Evolutionary conservation across 2,329 filamentous ascomycete species (phyloP), one percentile per base, ranked within the genome.

Genomic region (Pyrenophora teres): DNA sequence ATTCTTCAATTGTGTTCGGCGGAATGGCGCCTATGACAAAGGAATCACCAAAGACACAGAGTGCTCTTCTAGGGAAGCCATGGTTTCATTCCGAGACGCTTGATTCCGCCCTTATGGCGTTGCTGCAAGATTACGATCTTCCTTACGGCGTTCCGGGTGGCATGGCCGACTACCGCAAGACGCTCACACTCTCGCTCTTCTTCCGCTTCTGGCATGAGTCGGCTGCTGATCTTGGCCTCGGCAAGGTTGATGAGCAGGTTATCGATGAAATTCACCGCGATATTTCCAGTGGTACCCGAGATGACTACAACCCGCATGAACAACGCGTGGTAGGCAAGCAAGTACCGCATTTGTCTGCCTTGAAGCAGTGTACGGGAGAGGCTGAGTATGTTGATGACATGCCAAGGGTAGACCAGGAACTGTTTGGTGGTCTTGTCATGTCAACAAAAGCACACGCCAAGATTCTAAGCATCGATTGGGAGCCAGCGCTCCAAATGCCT

Each of bases 131-230:
- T 65, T 97, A 97, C 67, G 83, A 94, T 67, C 81, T 97, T 30
- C 80, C 83, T 2, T 97, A 93, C 64, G 86, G 90, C 46, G 94
- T 97, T 0, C 93, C 92, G 0, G 93, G 94, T 58, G 93, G 93
- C 19, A 97, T 97, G 94, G 92, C 93, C 0, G 94, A 91, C 1
- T 97, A 97, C 69, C 83, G 93, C 25, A 95, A 92, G 70, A 90
- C 92, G 1, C 77, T 97, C 9, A 92, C 93, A 0, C 78, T 97
- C 43, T 89, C 92, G 0, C 92, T 97, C 77, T 97, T 97, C 75
- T 97, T 97, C 74, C 85, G 91, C n/a, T 97, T 96, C 74, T 97
- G 96, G 72, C 89, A 97, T 65, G 92, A 97, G 52, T 83, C 92
- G 0, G 80, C 96, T 31, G 81, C 84, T 0, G 81, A 81, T 13